Base-by-base conservation (phyloP, 78 protist species). In the Dictyostelium brefeldianum region DNA sequence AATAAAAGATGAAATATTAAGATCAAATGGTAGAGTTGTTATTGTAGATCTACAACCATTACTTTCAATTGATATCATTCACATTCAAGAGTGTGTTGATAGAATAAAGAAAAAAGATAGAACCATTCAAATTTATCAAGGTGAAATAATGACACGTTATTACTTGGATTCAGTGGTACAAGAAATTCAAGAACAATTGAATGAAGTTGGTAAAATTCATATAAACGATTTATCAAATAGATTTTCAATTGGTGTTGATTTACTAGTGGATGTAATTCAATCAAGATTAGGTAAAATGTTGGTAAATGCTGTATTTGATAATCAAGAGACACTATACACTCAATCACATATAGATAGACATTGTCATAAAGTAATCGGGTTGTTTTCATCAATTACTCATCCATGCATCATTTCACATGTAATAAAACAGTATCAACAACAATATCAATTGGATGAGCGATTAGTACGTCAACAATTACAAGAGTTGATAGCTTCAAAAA, bases 1-100 rank as follows among this genome's bases (percentile, higher is more conserved):
- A 41, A 81, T 97, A 14, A 22, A 36, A 15, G 96, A 91, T 78
- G 98, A 97, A 89, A 85, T 97, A 18, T 20, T 81, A 20, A 77
- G 64, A 18, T 50, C 47, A 5, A 95, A 95, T n/a, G 98, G 98
- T 50, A 59, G 98, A n/a, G 62, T 95, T n/a, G 70, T 17, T 15
- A 31, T 95, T 22, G 65, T 73, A 15, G 97, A 95, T 31, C 25
- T 97, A 8, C 96, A 83, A 75, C 70, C 87, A 10, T 22, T 95
- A 47, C 81, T 97, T 41, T 89, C 90, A 12, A 89, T 97, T 53
- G 96, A 96, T 36, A 10, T 91, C 12, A 46, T 20, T 8, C 79
- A 90, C 80, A 95, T 95, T n/a, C 89, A 91, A 67, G 78, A 67
- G 4, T 50, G 41, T 11, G 90, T 90, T 5, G 43, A 22, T n/a